Evolutionary conservation across 2,329 filamentous ascomycete species (phyloP).

Genomic region (Colletotrichum truncatum): DNA sequence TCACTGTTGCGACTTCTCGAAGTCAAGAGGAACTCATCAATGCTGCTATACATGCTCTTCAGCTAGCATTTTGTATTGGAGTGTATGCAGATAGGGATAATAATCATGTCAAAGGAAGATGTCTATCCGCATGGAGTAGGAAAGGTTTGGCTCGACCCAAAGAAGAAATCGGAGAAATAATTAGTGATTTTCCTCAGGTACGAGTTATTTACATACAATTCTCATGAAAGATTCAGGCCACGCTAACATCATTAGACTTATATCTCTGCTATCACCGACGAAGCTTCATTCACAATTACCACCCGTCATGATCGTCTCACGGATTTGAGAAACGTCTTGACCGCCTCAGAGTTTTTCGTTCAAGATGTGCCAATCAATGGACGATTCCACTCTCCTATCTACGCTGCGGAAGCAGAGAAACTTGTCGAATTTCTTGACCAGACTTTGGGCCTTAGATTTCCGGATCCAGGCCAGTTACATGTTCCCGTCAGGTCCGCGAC

Average conservation of each 20-base stretch:
- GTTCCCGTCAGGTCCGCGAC: background rate
- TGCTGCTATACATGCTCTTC: constrained; percentile 46
- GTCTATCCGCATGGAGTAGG: background rate
- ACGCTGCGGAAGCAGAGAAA: background rate
- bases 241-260: background rate
- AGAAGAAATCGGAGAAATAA: background rate
- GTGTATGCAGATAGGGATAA: constrained; percentile 46
- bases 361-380: background rate
- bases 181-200: background rate
- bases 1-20: constrained; percentile 43
- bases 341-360: background rate
- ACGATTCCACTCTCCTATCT: background rate
- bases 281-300: background rate
- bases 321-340: background rate
- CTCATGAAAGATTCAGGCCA: no score
- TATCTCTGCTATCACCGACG: background rate
- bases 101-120: constrained; percentile 34
- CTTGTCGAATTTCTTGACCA: background rate
- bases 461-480: background rate
- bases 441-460: background rate
- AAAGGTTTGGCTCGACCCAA: accelerated
- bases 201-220: background rate
- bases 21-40: constrained; percentile 39
- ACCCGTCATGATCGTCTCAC: background rate
- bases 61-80: constrained; percentile 48